Evolutionary conservation across 768 basidiomycete genomes (phyloP).

Genomic region (Calvatia gigantea): DNA sequence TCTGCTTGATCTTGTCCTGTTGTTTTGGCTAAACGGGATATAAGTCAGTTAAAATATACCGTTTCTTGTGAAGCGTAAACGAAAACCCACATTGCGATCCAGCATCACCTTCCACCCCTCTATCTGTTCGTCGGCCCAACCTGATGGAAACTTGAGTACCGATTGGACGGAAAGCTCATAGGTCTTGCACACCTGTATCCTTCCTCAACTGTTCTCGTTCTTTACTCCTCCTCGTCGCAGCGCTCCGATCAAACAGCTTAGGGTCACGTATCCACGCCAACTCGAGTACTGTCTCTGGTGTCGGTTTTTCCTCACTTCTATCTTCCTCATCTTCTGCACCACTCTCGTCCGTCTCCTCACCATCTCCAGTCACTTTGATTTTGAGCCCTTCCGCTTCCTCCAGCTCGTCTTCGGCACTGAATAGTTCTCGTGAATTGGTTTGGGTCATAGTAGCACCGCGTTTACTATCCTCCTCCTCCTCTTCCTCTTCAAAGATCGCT

Average conservation of each 20-base stretch:
- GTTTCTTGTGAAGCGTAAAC: no score
- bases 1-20: constrained; percentile 66
- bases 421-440: background rate
- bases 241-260: constrained; percentile 74
- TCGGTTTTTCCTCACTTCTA: constrained; percentile 22
- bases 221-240: constrained; percentile 66
- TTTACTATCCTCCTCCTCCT: constrained; percentile 28
- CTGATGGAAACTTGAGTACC: constrained; percentile 26
- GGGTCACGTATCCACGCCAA: constrained; percentile 73
- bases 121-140: constrained; percentile 81
- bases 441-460: background rate
- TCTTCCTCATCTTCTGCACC: constrained; percentile 31
- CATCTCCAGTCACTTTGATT: constrained; percentile 57
- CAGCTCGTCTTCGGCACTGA: constrained; percentile 13
- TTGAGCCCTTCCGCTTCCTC: constrained; percentile 20
- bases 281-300: constrained; percentile 66
- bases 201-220: constrained; percentile 60
- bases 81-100: constrained; percentile 71
- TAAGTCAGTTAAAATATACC: background rate
- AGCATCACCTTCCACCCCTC: constrained; percentile 93
- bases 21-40: constrained; percentile 50
- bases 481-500: constrained; percentile 61
- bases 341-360: constrained; percentile 43
- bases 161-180: background rate
- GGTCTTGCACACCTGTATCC: constrained; percentile 51